Evolutionary conservation across 1,139 yeast genomes (phyloP).

Genomic region (Yamadazyma taylorii): DNA sequence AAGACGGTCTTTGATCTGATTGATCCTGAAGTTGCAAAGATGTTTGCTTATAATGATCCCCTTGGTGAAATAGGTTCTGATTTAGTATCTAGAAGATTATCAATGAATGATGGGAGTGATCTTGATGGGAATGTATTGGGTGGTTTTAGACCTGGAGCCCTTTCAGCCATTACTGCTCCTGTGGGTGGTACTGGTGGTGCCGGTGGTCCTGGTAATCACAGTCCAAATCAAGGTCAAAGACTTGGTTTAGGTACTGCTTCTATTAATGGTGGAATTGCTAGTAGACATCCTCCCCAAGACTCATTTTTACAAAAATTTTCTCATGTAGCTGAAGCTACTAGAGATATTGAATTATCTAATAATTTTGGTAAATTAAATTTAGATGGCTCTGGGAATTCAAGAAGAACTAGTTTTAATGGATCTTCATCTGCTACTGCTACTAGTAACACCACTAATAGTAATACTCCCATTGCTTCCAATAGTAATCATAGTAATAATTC

Average conservation of each 20-base stretch:
- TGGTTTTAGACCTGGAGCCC: constrained; percentile 48
- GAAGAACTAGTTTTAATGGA: constrained; percentile 50
- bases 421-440: constrained; percentile 11
- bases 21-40: constrained; percentile 18
- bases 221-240: constrained; percentile 17
- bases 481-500: constrained; percentile 5
- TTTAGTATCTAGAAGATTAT: constrained; percentile 26
- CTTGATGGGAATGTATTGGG: constrained; percentile 33
- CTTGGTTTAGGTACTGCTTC: constrained; percentile 59
- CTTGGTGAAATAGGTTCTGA: constrained; percentile 12
- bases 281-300: constrained; percentile 48
- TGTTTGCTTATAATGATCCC: constrained; percentile 16
- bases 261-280: constrained; percentile 57
- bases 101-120: constrained; percentile 49
- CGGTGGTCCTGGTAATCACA: no score
- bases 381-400: constrained; percentile 23
- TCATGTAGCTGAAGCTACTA: constrained; percentile 76
- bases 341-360: constrained; percentile 61
- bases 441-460: constrained; percentile 3
- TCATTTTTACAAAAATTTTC: constrained; percentile 67
- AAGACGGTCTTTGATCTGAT: constrained; percentile 15
- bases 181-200: constrained; percentile 30
- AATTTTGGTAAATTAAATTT: constrained; percentile 29
- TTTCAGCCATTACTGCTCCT: constrained; percentile 49
- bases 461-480: constrained; percentile 7